These are phyloP conservation scores for Melanogaster broomeanus DNA, from an alignment of 768 basidiomycete species.

Conservation along the genomic window DNA sequence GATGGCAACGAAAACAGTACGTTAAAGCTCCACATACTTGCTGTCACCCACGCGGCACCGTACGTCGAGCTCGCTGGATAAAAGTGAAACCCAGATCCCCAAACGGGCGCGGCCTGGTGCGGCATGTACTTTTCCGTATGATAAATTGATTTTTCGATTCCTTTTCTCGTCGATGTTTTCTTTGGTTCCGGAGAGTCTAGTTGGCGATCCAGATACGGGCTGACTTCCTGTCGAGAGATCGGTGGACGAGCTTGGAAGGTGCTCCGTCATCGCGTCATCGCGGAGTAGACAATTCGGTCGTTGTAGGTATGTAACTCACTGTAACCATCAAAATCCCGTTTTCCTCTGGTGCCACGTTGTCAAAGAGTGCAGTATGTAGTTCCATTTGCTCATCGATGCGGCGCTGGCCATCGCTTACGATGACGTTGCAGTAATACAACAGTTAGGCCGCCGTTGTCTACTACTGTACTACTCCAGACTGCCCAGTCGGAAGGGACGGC, in stretches of 20 bases:
- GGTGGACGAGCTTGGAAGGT: background rate
- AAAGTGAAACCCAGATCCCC: background rate
- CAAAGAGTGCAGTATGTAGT: too few species aligned
- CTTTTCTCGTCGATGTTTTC: constrained; percentile 3
- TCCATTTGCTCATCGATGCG: too few species aligned
- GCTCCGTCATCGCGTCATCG: background rate
- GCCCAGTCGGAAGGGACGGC: too few species aligned
- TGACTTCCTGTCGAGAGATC: background rate
- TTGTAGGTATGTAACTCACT: too few species aligned
- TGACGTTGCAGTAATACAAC: too few species aligned
- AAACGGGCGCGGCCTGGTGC: constrained; percentile 6
- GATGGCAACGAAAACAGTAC: background rate
- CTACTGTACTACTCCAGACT: too few species aligned
- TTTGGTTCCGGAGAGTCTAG: background rate
- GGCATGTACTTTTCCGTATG: constrained; percentile 7
- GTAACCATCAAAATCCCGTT: too few species aligned
- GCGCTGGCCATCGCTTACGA: too few species aligned
- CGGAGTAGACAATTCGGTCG: background rate
- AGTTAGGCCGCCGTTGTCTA: too few species aligned
- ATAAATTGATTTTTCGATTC: background rate
- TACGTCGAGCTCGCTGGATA: background rate
- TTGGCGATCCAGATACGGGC: background rate
- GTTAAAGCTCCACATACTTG: too few species aligned
- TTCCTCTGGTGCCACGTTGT: too few species aligned
- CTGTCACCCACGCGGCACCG: too few species aligned